phyloP scores from a whole-genome alignment of 75 land plant species.

The Larix kaempferi region DNA sequence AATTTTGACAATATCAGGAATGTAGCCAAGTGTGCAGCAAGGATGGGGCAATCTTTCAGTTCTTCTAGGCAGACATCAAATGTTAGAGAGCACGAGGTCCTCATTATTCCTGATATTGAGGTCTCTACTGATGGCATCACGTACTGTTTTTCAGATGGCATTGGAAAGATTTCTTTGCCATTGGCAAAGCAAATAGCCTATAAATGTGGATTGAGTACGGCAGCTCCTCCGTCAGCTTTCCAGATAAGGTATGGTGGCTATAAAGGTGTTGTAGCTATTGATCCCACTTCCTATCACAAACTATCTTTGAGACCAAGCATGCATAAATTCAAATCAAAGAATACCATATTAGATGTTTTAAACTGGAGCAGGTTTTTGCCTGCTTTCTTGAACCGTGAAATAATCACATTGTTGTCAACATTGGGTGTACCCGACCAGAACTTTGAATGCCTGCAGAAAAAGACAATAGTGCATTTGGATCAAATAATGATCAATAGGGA shows the following conservation, averaged over 20 bases:
- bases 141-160: constrained; percentile 96
- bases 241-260: constrained; percentile 93
- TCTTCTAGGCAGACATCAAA: constrained; percentile 50
- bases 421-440: constrained; percentile 68
- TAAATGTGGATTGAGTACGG: constrained; percentile 48
- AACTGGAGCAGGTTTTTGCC: constrained; percentile 68
- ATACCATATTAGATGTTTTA: constrained; percentile 61
- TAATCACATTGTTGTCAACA: constrained; percentile 71
- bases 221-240: constrained; percentile 75
- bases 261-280: constrained; percentile 92
- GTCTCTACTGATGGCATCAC: constrained; percentile 35
- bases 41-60: constrained; percentile 94
- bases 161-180: constrained; percentile 76
- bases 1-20: constrained; percentile 60
- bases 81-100: constrained; percentile 53
- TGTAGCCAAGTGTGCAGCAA: constrained; percentile 86
- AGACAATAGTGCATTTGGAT: constrained; percentile 38
- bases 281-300: constrained; percentile 61
- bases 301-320: constrained; percentile 79
- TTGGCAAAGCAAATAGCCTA: constrained; percentile 67
- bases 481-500: constrained; percentile 54
- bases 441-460: constrained; percentile 53
- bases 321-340: constrained; percentile 72
- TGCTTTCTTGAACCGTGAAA: constrained; percentile 82
- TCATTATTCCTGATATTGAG: constrained; percentile 63